Conservation (phyloP, 1,284 basidiomycete genomes). For the Wallemia hederae region DNA sequence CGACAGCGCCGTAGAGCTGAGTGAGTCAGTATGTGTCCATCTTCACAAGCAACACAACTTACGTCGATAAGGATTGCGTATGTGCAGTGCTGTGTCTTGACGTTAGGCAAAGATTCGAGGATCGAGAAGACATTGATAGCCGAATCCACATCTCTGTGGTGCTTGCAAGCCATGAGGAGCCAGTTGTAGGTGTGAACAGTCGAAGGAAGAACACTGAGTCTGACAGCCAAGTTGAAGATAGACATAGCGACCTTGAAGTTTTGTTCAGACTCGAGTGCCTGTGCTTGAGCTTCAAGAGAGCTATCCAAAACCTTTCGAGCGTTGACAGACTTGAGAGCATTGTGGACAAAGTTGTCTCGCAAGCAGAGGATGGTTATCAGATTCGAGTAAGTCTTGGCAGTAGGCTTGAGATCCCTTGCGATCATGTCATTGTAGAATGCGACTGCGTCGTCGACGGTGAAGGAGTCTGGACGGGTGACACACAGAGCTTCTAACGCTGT, state of each 20-base stretch:
- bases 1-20: not conserved
- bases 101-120: slow-evolving; percentile 23
- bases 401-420: slow-evolving; percentile 32
- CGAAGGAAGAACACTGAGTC: slow-evolving; percentile 16
- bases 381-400: slow-evolving; percentile 32
- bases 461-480: slow-evolving; percentile 22
- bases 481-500: slow-evolving; percentile 29
- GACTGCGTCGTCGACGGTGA: slow-evolving; percentile 30
- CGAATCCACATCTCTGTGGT: slow-evolving; percentile 28
- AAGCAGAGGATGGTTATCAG: slow-evolving; percentile 38
- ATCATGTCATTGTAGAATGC: slow-evolving; percentile 50
- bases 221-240: slow-evolving; percentile 27
- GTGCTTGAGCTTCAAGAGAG: slow-evolving; percentile 13
- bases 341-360: slow-evolving; percentile 38
- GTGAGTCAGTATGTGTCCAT: not conserved
- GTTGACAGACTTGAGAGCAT: slow-evolving; percentile 22
- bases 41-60: slow-evolving; percentile 22
- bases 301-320: slow-evolving; percentile 9
- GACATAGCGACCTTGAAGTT: slow-evolving; percentile 41
- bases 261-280: slow-evolving; percentile 27
- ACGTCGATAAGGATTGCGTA: slow-evolving; percentile 33
- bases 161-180: slow-evolving; percentile 35
- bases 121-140: slow-evolving; percentile 40
- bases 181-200: slow-evolving; percentile 20
- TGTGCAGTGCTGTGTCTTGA: slow-evolving; percentile 19